Conservation (phyloP, 192 early-diverging fungal species). For the Backusella tuberculispora region DNA sequence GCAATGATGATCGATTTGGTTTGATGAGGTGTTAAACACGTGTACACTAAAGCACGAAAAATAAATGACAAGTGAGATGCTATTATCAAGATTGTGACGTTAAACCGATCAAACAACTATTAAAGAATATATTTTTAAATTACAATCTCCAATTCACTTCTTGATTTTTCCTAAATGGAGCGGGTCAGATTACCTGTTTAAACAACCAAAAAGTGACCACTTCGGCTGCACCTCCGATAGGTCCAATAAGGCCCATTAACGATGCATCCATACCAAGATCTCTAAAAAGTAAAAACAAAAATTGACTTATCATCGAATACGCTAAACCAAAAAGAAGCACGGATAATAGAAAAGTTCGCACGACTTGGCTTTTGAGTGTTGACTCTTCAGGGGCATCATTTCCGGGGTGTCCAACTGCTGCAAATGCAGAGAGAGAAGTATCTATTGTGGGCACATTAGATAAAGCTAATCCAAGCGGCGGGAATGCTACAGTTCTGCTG, state of each 20-base stretch:
- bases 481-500: slow-evolving; percentile 24
- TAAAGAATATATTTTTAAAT: slow-evolving; percentile 13
- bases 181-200: slow-evolving; percentile 37
- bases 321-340: slow-evolving; percentile 39
- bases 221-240: slow-evolving; percentile 39
- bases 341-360: slow-evolving; percentile 29
- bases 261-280: slow-evolving; percentile 37
- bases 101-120: slow-evolving; percentile 39
- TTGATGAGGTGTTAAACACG: slow-evolving; percentile 15
- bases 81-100: slow-evolving; percentile 30
- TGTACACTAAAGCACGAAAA: slow-evolving; percentile 28
- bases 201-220: slow-evolving; percentile 43
- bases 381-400: slow-evolving; percentile 12
- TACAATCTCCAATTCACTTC: background rate
- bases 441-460: slow-evolving; percentile 35
- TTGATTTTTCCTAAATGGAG: slow-evolving; percentile 6
- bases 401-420: slow-evolving; percentile 13
- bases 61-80: slow-evolving; percentile 31
- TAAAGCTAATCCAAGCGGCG: slow-evolving; percentile 36
- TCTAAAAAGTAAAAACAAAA: slow-evolving; percentile 36
- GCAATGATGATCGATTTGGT: slow-evolving; percentile 27
- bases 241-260: slow-evolving; percentile 41
- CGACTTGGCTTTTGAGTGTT: slow-evolving; percentile 22
- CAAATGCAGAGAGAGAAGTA: slow-evolving; percentile 30
- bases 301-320: slow-evolving; percentile 38